These are phyloP conservation scores for Saccharomycopsis fibuligera DNA, from an alignment of 805 yeast genomes.

Conservation along the genomic window DNA sequence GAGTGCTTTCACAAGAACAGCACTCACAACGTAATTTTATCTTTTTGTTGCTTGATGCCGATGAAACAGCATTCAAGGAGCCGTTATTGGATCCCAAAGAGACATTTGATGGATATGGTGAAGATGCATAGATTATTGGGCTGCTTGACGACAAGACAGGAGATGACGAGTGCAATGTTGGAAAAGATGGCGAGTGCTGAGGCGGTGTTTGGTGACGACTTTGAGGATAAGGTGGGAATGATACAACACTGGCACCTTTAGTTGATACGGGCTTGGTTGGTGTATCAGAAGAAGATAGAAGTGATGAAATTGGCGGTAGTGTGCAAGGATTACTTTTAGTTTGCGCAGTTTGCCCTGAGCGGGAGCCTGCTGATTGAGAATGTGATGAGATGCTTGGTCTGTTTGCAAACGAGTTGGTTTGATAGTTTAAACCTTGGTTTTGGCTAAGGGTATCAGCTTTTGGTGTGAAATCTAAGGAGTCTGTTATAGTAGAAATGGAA, in stretches of 20 bases:
- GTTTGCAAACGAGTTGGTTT: too few relatives aligned
- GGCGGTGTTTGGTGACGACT: too few relatives aligned
- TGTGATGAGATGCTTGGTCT: too few relatives aligned
- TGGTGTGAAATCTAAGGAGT: constrained; percentile 11
- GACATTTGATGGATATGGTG: not conserved
- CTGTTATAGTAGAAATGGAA: constrained; percentile 14
- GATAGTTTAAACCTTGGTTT: too few relatives aligned
- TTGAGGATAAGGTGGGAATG: too few relatives aligned
- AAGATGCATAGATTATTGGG: not conserved
- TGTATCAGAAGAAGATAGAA: not conserved
- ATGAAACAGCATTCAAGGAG: not conserved
- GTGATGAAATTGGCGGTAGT: constrained; percentile 13
- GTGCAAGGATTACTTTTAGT: constrained; percentile 8
- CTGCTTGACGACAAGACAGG: not conserved
- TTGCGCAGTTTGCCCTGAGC: too few relatives aligned
- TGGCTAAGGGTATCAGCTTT: not conserved
- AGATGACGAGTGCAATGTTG: constrained; percentile 1
- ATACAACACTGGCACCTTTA: too few relatives aligned
- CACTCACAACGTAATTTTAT: constrained; percentile 31
- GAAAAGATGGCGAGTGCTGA: too few relatives aligned
- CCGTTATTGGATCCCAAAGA: not conserved
- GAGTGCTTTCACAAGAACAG: constrained; percentile 56
- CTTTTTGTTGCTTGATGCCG: not conserved
- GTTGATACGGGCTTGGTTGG: too few relatives aligned
- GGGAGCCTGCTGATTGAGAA: too few relatives aligned